Evolutionary conservation across 148 eudicot species (phyloP).

Genomic region (Simmondsia chinensis): DNA sequence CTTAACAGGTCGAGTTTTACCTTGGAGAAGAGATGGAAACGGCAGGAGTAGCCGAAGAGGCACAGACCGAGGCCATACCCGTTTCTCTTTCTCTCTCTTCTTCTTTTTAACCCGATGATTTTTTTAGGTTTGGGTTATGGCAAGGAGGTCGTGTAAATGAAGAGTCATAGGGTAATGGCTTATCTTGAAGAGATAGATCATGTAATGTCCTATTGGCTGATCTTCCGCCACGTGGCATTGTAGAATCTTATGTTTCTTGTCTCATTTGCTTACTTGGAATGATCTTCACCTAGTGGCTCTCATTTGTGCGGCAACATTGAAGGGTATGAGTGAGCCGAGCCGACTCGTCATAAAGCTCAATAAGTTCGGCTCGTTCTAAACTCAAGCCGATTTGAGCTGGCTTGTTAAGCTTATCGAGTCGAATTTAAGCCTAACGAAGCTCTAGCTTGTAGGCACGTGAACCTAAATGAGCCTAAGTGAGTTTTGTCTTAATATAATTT

Average conservation of each 20-base stretch:
- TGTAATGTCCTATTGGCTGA: slow-evolving; percentile 41
- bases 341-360: too few relatives aligned
- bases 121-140: neutral
- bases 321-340: too few relatives aligned
- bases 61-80: slow-evolving; percentile 79
- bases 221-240: slow-evolving; percentile 46
- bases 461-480: too few relatives aligned
- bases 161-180: slow-evolving; percentile 1
- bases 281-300: slow-evolving; percentile 42
- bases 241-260: slow-evolving; percentile 24
- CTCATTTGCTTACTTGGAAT: slow-evolving; percentile 17
- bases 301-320: too few relatives aligned
- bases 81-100: neutral
- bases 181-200: slow-evolving; percentile 27
- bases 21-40: slow-evolving; percentile 71
- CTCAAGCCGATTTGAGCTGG: too few relatives aligned
- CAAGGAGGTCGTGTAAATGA: neutral
- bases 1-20: slow-evolving; percentile 20
- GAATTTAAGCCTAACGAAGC: too few relatives aligned
- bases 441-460: too few relatives aligned
- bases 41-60: slow-evolving; percentile 84
- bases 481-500: too few relatives aligned
- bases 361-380: too few relatives aligned
- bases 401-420: too few relatives aligned
- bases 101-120: neutral